A percentile compares a stretch with the other conserved stretches of the same genome.
Evolutionary conservation across 164 flowering plant species (phyloP).

Genomic region (Berberis thunbergii): DNA sequence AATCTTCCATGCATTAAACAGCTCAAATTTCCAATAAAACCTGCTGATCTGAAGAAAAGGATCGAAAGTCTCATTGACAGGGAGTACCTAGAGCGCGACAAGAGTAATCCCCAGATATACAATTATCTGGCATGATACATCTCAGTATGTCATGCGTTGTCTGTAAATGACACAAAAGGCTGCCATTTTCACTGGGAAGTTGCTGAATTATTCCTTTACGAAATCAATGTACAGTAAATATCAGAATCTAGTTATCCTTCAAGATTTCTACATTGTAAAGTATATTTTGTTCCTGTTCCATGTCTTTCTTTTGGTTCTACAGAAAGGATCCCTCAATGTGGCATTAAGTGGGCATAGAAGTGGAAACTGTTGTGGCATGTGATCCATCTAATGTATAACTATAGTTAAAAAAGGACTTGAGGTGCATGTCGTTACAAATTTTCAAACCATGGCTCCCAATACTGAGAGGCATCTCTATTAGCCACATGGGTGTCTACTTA

Average conservation of each 20-base stretch:
- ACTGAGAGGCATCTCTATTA: too few relatives aligned
- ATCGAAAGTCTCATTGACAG: slow-evolving; percentile 93
- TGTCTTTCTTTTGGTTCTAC: background rate
- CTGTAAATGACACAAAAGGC: slow-evolving; percentile 4
- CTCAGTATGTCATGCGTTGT: background rate
- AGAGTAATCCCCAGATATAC: slow-evolving; percentile 92
- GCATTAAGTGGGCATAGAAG: too few relatives aligned
- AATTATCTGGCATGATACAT: slow-evolving; percentile 69
- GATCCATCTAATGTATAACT: too few relatives aligned
- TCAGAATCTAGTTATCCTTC: background rate
- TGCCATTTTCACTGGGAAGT: background rate
- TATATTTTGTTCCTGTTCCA: background rate
- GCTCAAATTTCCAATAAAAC: slow-evolving; percentile 97
- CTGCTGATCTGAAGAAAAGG: slow-evolving; percentile 92
- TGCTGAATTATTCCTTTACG: background rate
- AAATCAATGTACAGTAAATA: slow-evolving; percentile 8
- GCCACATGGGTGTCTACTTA: too few relatives aligned
- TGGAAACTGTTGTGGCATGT: too few relatives aligned
- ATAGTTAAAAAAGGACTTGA: too few relatives aligned
- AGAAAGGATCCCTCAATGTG: background rate
- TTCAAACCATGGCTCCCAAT: too few relatives aligned
- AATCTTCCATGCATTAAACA: slow-evolving; percentile 29
- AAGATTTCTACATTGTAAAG: background rate
- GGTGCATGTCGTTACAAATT: too few relatives aligned
- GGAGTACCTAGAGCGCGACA: slow-evolving; percentile 96